phyloP scores from a whole-genome alignment of 495 filamentous ascomycete genomes.

The Bryoglossum gracile region DNA sequence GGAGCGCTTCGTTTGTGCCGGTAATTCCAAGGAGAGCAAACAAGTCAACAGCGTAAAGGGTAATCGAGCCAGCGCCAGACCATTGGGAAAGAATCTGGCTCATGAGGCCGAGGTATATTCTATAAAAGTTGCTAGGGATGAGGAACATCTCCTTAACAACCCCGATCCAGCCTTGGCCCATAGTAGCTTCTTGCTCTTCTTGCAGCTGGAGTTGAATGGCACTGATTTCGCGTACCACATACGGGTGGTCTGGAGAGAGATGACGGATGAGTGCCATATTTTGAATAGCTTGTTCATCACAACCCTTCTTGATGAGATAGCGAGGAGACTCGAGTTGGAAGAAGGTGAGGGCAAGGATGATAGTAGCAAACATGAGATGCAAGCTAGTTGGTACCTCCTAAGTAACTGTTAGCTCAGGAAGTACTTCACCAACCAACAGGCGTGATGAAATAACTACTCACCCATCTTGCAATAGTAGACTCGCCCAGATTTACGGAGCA shows the following conservation, averaged over 20 bases:
- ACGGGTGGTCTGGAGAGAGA: conserved; percentile 41
- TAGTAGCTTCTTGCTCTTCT: conserved; percentile 50
- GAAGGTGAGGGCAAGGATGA: conserved; percentile 59
- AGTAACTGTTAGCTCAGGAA: too few relatives aligned
- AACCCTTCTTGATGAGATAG: conserved; percentile 35
- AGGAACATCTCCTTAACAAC: conserved; percentile 54
- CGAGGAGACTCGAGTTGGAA: conserved; percentile 48
- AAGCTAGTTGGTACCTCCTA: conserved; percentile 56
- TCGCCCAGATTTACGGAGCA: conserved; percentile 1
- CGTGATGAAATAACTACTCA: conserved; percentile 22
- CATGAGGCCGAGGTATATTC: conserved; percentile 30
- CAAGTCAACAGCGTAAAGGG: conserved; percentile 57
- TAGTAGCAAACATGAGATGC: conserved; percentile 63
- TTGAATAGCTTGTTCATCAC: conserved; percentile 37
- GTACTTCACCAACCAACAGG: neutral
- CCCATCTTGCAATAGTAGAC: conserved; percentile 19
- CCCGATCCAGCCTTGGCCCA: conserved; percentile 45
- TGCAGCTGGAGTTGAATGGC: conserved; percentile 42
- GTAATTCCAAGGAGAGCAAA: conserved; percentile 59
- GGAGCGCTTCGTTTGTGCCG: conserved; percentile 53
- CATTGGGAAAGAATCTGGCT: conserved; percentile 55
- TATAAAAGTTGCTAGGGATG: conserved; percentile 54
- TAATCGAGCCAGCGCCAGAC: conserved; percentile 64
- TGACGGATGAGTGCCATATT: conserved; percentile 44
- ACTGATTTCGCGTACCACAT: conserved; percentile 43